Percentiles rank a stretch among this genome's conserved stretches.
Evolutionary conservation across 495 filamentous ascomycete genomes (phyloP).

Genomic region (Xylaria castorea): DNA sequence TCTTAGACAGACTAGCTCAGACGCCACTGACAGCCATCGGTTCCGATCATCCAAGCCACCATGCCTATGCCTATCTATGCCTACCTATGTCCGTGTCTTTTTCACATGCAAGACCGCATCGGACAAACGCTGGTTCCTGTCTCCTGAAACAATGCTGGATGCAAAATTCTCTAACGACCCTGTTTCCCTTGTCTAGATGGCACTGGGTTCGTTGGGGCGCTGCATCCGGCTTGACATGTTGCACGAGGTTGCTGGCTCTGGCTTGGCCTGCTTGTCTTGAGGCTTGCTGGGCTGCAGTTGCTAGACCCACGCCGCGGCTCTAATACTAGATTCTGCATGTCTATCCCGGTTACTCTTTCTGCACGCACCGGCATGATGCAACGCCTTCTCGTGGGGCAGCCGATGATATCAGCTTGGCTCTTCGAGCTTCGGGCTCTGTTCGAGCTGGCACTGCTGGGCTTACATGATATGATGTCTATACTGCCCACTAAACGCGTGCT

Average conservation of each 20-base stretch:
- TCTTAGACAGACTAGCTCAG: background rate
- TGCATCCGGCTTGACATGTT: constrained; percentile 13
- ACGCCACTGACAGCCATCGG: constrained; percentile 7
- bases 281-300: constrained; percentile 12
- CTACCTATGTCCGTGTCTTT: background rate
- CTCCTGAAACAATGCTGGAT: background rate
- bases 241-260: constrained; percentile 14
- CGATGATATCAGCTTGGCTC: constrained; percentile 9
- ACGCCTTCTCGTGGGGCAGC: constrained; percentile 22
- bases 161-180: constrained; percentile 4
- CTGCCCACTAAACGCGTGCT: background rate
- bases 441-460: background rate
- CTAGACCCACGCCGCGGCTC: constrained; percentile 3
- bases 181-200: background rate
- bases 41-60: constrained; percentile 9
- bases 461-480: constrained; percentile 31
- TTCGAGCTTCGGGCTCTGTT: constrained; percentile 14
- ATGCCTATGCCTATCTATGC: constrained; percentile 2
- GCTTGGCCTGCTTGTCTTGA: constrained; percentile 10
- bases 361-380: constrained; percentile 17
- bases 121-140: background rate
- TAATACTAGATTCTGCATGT: background rate
- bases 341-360: constrained; percentile 7
- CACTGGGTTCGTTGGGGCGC: background rate
- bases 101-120: constrained; percentile 20